phyloP scores from a whole-genome alignment of 2,329 filamentous ascomycete genomes.

The Rutstroemia sp. region DNA sequence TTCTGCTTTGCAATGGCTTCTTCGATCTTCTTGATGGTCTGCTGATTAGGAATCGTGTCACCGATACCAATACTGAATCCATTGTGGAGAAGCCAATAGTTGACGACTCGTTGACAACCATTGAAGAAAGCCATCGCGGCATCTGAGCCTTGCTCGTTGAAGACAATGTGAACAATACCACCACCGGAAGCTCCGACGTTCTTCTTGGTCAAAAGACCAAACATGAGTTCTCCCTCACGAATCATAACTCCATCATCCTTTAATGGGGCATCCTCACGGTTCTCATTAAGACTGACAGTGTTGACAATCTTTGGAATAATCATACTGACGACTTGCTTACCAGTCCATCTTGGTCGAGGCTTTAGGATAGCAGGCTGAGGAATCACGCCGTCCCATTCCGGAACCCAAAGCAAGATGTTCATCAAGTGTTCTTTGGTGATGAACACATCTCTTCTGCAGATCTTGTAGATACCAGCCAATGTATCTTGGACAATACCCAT shows the following conservation, averaged over 20 bases:
- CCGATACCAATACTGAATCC: constrained; percentile 98
- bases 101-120: constrained; percentile 86
- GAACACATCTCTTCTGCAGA: constrained; percentile 88
- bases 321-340: constrained; percentile 95
- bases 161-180: constrained; percentile 92
- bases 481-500: constrained; percentile 99
- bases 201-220: constrained; percentile 88
- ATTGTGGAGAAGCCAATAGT: constrained; percentile 94
- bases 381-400: constrained; percentile 93
- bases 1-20: constrained; percentile 77
- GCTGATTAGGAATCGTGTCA: constrained; percentile 87
- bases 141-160: constrained; percentile 84
- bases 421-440: constrained; percentile 86
- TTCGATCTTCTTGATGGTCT: constrained; percentile 79
- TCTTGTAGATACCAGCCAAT: constrained; percentile 92
- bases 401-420: constrained; percentile 96
- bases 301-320: constrained; percentile 84
- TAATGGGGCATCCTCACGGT: constrained; percentile 48
- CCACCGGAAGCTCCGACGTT: constrained; percentile 82
- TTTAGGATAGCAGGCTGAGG: constrained; percentile 91
- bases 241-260: constrained; percentile 76
- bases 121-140: constrained; percentile 94
- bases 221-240: constrained; percentile 81
- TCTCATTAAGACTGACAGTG: constrained; percentile 58
- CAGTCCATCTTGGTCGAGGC: constrained; percentile 88